A percentile compares a stretch with the other conserved stretches of the same genome.
Evolutionary conservation across 768 basidiomycete species (phyloP).

Genomic region (Podaxis carcinomalis): DNA sequence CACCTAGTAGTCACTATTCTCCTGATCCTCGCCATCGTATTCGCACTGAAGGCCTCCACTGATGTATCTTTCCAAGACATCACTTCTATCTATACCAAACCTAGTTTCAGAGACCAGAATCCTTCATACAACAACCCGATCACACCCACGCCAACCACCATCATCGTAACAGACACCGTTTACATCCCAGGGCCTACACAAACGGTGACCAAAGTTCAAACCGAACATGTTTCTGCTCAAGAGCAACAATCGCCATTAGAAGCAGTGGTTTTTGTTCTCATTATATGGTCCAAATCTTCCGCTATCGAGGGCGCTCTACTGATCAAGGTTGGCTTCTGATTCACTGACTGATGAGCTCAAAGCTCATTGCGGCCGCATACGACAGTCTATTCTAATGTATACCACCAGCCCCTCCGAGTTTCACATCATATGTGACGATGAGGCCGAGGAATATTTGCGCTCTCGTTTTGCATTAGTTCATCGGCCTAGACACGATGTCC

Average conservation of each 20-base stretch:
- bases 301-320: conserved; percentile 38
- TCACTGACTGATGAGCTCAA: background rate
- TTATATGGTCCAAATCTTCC: conserved; percentile 39
- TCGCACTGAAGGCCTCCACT: background rate
- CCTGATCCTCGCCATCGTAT: background rate
- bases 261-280: conserved; percentile 36
- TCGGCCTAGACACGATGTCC: conserved; percentile 30
- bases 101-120: background rate
- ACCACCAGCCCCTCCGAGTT: conserved; percentile 33
- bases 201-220: background rate
- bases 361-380: background rate
- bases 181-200: background rate
- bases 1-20: background rate
- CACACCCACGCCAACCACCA: background rate
- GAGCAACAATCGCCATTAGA: conserved; percentile 2
- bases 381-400: conserved; percentile 35
- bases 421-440: conserved; percentile 42
- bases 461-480: conserved; percentile 33
- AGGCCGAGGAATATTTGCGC: conserved; percentile 34
- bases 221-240: background rate
- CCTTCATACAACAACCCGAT: background rate
- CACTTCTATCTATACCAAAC: background rate
- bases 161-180: background rate
- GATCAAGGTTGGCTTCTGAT: conserved; percentile 30
- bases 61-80: background rate